These are phyloP conservation scores for Hanseniaspora lindneri DNA, from an alignment of 805 yeast genomes.

Conservation along the genomic window DNA sequence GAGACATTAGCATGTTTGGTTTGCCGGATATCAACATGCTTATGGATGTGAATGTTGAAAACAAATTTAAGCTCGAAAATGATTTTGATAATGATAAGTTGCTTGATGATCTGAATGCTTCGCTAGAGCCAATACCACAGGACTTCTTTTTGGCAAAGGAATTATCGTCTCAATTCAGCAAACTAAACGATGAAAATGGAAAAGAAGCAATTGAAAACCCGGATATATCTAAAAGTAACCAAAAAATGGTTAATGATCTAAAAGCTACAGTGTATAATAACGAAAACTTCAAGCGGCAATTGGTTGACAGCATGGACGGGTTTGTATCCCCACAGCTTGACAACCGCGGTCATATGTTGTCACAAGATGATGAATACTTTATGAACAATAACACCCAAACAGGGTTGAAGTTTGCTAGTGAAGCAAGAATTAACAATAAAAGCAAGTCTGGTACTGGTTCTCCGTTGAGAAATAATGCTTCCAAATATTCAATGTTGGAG, in stretches of 20 bases:
- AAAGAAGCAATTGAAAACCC: not conserved
- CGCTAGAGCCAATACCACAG: constrained; percentile 2
- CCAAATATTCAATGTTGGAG: constrained; percentile 7
- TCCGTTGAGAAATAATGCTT: constrained; percentile 1
- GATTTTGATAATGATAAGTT: not conserved
- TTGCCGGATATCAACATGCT: constrained; percentile 11
- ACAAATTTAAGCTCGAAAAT: not conserved
- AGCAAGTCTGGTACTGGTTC: not conserved
- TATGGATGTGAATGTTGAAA: constrained; percentile 3
- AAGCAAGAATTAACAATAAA: not conserved
- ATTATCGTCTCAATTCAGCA: not conserved
- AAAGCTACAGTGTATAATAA: constrained; percentile 1
- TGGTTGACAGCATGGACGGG: not conserved
- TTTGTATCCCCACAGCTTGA: not conserved
- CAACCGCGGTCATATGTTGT: not conserved
- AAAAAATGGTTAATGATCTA: not conserved
- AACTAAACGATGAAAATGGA: not conserved
- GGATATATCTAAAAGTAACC: not conserved
- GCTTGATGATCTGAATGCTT: not conserved
- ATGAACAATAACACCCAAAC: not conserved
- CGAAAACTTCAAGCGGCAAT: not conserved
- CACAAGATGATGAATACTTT: not conserved
- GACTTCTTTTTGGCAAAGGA: constrained; percentile 7
- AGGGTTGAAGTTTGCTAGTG: not conserved
- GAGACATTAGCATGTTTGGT: not conserved